Evolutionary conservation across 768 basidiomycete species (phyloP).

Genomic region (Boletus rufocinnamomeus): DNA sequence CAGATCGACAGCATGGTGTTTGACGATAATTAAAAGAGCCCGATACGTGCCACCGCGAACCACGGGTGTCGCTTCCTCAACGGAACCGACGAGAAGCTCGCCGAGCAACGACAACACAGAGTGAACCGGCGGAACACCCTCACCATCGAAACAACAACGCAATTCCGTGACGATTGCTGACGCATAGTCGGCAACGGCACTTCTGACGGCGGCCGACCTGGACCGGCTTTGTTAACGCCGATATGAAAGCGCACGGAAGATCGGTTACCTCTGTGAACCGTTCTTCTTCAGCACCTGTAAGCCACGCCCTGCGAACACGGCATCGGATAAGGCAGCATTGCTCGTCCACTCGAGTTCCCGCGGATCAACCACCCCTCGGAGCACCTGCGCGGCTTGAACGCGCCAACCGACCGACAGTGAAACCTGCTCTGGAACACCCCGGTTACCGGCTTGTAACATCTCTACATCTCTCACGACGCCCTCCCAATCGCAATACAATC

Average conservation of each 20-base stretch:
- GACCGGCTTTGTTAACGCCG: slow-evolving; percentile 6
- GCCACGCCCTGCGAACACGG: slow-evolving; percentile 44
- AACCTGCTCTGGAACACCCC: neutral
- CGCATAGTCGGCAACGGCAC: slow-evolving; percentile 27
- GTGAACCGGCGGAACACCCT: slow-evolving; percentile 29
- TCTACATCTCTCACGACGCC: slow-evolving; percentile 18
- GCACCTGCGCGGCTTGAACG: slow-evolving; percentile 28
- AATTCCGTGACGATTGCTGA: slow-evolving; percentile 18
- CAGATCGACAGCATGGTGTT: slow-evolving; percentile 40
- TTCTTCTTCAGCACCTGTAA: slow-evolving; percentile 46
- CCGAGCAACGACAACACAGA: slow-evolving; percentile 37
- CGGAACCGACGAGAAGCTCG: slow-evolving; percentile 46
- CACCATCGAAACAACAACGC: slow-evolving; percentile 7
- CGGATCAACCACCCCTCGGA: slow-evolving; percentile 46
- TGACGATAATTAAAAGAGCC: slow-evolving; percentile 43
- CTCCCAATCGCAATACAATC: slow-evolving; percentile 16
- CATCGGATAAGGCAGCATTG: slow-evolving; percentile 44
- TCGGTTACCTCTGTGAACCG: slow-evolving; percentile 43
- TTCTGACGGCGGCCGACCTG: slow-evolving; percentile 22
- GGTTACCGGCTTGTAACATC: slow-evolving; percentile 2
- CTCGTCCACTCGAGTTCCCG: slow-evolving; percentile 57
- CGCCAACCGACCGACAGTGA: slow-evolving; percentile 22
- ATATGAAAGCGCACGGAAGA: neutral
- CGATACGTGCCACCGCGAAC: slow-evolving; percentile 49
- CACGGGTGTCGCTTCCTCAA: slow-evolving; percentile 45